Base-by-base conservation (phyloP, 2,329 filamentous ascomycete species). In the Passalora sequoiae region DNA sequence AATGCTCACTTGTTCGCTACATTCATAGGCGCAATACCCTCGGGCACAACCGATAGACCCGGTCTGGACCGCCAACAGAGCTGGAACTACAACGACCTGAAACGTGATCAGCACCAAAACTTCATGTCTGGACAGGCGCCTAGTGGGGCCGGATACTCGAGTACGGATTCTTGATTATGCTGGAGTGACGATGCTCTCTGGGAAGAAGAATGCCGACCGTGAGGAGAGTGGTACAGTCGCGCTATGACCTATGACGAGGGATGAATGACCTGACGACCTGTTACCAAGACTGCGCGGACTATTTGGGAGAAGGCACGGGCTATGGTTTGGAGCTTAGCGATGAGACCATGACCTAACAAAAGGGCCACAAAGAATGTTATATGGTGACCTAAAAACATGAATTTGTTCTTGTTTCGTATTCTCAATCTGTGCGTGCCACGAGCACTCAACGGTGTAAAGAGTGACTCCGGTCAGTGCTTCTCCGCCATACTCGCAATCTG, bases 21-120 rank as follows among this genome's bases (percentile, higher is more conserved):
- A 15, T 16, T 8, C 12, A 3, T 20, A 36, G 33, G 33, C 19
- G 33, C 43, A 29, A 36, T 33, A 19, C 31, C 10, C 35, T 35
- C 9, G 35, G 38, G 8, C 39, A 28, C 21, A 3, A 41, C 32
- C n/a, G 49, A 38, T 47, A 48, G 52, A 38, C 52, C 57, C 29
- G 50, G 45, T 20, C 25, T 60, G 19, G 51, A 54, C 20, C 48
- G 57, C 22, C 44, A 54, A 43, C 59, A 56, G 43, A 62, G 58
- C 41, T 64, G 55, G 51, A 59, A 54, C 36, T 46, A 50, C 50
- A 44, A 47, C 10, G 60, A 65, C 38, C 47, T 53, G 49, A 62
- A 60, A 51, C 51, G 62, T 6, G 47, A 53, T 17, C 41, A 51
- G 36, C 58, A 60, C 33, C 24, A 27, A 12, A 36, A 17, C 19